Percentiles rank a stretch among this genome's conserved stretches.
These are phyloP conservation scores for Talaromyces thailandensis DNA, from an alignment of 495 filamentous ascomycete species.

Conservation along the genomic window DNA sequence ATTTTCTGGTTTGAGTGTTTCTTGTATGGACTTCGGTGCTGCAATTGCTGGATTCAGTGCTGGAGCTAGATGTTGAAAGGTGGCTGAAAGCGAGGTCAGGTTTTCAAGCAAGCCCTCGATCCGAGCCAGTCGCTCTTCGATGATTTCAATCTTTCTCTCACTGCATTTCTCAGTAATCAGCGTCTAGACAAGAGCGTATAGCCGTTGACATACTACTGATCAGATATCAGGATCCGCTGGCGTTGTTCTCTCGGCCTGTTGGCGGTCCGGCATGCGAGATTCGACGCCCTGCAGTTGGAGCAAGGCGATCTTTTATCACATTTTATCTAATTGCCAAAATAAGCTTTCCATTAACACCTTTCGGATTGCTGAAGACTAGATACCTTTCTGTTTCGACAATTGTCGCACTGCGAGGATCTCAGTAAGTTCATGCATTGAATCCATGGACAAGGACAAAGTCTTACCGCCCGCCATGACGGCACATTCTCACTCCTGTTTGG, in stretches of 20 bases:
- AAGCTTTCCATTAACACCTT: background rate
- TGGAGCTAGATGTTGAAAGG: constrained; percentile 1
- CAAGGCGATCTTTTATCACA: constrained; percentile 38
- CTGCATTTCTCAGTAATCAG: constrained; percentile 20
- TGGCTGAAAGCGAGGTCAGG: constrained; percentile 10
- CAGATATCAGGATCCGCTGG: constrained; percentile 57
- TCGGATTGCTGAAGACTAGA: background rate
- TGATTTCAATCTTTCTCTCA: constrained; percentile 60
- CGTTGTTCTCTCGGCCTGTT: constrained; percentile 52
- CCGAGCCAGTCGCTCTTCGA: constrained; percentile 50
- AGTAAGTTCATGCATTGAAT: background rate
- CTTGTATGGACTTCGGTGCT: constrained; percentile 3
- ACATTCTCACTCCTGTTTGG: background rate
- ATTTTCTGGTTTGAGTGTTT: constrained; percentile 11
- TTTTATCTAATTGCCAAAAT: constrained; percentile 21
- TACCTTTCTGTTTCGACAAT: constrained; percentile 7
- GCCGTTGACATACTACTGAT: constrained; percentile 51
- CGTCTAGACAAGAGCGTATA: background rate
- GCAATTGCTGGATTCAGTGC: background rate
- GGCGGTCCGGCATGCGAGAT: constrained; percentile 45
- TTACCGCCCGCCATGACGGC: constrained; percentile 3
- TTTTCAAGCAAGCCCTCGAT: constrained; percentile 46
- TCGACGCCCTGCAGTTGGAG: constrained; percentile 37
- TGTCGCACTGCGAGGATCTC: background rate
- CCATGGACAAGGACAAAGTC: background rate